phyloP scores from a whole-genome alignment of 2,329 filamentous ascomycete species.

The Pseudogymnoascus sp. region DNA sequence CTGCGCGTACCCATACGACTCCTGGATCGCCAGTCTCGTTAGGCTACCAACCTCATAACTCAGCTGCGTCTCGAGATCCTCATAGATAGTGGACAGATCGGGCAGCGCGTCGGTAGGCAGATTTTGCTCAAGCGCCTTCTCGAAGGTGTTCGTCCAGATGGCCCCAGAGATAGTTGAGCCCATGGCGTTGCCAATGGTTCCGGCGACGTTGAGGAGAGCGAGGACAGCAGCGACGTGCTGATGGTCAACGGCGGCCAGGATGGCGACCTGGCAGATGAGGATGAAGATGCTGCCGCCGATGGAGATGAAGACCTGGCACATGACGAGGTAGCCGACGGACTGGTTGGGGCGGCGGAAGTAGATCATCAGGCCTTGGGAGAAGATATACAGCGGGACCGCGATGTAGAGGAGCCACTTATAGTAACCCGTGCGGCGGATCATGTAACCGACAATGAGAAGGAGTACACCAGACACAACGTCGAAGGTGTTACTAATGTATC shows the following conservation, averaged over 20 bases:
- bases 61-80: constrained; percentile 42
- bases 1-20: constrained; percentile 46
- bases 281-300: constrained; percentile 48
- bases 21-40: constrained; percentile 42
- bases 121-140: constrained; percentile 39
- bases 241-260: constrained; percentile 47
- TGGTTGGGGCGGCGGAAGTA: constrained; percentile 44
- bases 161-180: constrained; percentile 52
- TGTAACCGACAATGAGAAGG: constrained; percentile 37
- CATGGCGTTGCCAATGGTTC: constrained; percentile 50
- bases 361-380: constrained; percentile 49
- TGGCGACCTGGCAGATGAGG: constrained; percentile 48
- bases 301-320: constrained; percentile 52
- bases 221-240: constrained; percentile 51
- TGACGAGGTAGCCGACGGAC: constrained; percentile 45
- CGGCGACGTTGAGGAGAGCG: constrained; percentile 50
- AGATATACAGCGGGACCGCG: constrained; percentile 44
- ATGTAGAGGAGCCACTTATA: constrained; percentile 47
- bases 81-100: constrained; percentile 42
- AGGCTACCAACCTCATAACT: constrained; percentile 39
- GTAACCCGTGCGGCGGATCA: constrained; percentile 40
- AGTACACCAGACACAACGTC: constrained; percentile 41
- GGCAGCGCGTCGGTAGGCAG: constrained; percentile 36
- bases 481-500: constrained; percentile 36
- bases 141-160: constrained; percentile 56